Percentiles rank a stretch among this genome's conserved stretches.
phyloP scores from a whole-genome alignment of 805 yeast species.

The Yarrowia osloensis region DNA sequence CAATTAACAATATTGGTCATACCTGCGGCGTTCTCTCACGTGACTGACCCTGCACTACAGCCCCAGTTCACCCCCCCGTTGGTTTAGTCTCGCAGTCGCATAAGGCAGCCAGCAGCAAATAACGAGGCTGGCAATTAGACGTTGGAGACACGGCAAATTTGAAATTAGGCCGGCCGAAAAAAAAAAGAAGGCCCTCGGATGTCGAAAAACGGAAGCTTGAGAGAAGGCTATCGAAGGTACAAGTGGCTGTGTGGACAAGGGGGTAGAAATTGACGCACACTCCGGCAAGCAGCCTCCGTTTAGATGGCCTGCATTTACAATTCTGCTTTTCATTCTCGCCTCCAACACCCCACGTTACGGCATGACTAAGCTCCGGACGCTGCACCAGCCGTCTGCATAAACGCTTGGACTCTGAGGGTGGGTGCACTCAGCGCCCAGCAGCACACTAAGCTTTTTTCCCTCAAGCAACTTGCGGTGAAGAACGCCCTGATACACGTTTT shows the following conservation, averaged over 20 bases:
- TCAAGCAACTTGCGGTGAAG: slow-evolving; percentile 20
- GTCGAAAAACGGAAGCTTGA: neutral
- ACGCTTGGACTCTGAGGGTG: neutral
- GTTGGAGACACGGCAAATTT: neutral
- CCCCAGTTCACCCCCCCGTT: no score
- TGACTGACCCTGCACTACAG: no score
- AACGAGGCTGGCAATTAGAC: neutral
- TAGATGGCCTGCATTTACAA: no score
- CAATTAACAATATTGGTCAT: no score
- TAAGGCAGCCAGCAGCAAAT: neutral
- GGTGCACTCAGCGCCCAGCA: neutral
- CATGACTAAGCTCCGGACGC: slow-evolving; percentile 7
- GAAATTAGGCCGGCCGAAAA: no score
- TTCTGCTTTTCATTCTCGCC: neutral
- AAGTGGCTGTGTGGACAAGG: no score
- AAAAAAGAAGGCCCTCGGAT: neutral
- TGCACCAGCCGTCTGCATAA: neutral
- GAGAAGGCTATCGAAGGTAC: no score
- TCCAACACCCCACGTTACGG: neutral
- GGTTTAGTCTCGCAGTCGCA: no score
- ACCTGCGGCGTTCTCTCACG: no score
- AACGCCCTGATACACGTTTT: neutral
- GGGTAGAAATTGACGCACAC: no score
- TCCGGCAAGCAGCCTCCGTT: no score
- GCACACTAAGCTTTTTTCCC: slow-evolving; percentile 29